Evolutionary conservation across 208 protist species (phyloP), one percentile per base, ranked within the genome.

Genomic region (Wallacemonas sp.): DNA sequence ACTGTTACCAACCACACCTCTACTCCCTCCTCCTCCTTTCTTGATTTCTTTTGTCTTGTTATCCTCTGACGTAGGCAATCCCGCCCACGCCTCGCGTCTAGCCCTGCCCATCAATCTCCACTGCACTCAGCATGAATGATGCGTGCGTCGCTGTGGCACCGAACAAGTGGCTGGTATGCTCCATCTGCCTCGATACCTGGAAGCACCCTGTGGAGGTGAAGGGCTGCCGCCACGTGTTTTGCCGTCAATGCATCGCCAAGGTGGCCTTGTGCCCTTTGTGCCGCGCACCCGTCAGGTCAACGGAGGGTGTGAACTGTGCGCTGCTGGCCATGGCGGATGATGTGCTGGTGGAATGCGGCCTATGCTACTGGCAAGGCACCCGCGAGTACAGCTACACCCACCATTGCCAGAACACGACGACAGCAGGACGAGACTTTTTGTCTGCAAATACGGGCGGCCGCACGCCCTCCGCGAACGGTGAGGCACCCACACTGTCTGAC

Each of bases 161-260:
- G 39, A 76, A 64, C 46, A 79, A 89, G 57, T 79, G 87, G 61
- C 60, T 92, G 46, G 70, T 68, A 22, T 92, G 86, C 45, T 72
- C 77, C 8, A 54, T 92, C 12, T 92, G 86, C 54, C 63, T 89
- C 4, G 86, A 92, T 65, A 79, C 79, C 37, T 89, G 81, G 86
- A 84, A 82, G 64, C 50, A 91, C n/a, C 30, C 53, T 3, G 53
- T 59, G 10, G 53, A 59, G 53, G 53, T 59, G 53, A 12, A n/a
- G 30, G 32, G 10, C 4, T 59, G 53, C 21, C 33, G 53, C 24
- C 53, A 59, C 36, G n/a, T 78, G 70, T 92, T 89, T 46, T 94
- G 88, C 60, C 24, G 24, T 8, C 68, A 63, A 17, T 94, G 88
- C 57, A 52, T 81, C 2, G 22, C 13, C 15, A 52, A 19, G 9